A percentile compares a stretch with the other conserved stretches of the same genome.
Conservation (phyloP, 768 basidiomycete genomes). For the Termitomyces sp. region DNA sequence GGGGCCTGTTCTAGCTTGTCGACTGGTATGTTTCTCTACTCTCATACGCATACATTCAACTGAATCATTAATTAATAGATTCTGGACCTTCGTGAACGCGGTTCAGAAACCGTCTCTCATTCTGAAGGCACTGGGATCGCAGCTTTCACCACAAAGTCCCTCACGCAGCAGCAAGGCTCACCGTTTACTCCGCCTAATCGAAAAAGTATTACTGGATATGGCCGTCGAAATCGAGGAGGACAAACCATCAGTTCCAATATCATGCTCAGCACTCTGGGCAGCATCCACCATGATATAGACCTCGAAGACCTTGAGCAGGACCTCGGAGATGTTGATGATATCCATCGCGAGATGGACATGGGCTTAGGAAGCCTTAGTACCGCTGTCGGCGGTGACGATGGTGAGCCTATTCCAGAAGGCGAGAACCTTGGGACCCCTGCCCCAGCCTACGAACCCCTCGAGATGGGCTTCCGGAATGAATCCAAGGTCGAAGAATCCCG, state of each 20-base stretch:
- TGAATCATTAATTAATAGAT: conserved; percentile 37
- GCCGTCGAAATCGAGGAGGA: conserved; percentile 33
- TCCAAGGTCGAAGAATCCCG: neutral
- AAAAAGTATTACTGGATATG: conserved; percentile 32
- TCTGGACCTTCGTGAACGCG: conserved; percentile 76
- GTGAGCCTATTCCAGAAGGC: conserved; percentile 41
- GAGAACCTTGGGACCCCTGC: conserved; percentile 43
- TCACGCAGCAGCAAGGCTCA: conserved; percentile 47
- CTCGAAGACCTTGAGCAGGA: conserved; percentile 46
- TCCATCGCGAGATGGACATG: conserved; percentile 48
- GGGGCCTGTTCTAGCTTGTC: conserved; percentile 72
- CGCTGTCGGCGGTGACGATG: conserved; percentile 46
- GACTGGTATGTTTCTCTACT: conserved; percentile 41
- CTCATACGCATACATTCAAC: conserved; percentile 4
- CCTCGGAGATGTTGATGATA: conserved; percentile 52
- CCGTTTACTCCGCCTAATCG: conserved; percentile 49
- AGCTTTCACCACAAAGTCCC: conserved; percentile 61
- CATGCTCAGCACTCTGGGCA: conserved; percentile 59
- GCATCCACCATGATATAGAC: conserved; percentile 44
- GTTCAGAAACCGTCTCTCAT: conserved; percentile 71
- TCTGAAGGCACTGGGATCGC: conserved; percentile 68
- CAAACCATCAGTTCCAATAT: conserved; percentile 56
- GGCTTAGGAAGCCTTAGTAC: conserved; percentile 45
- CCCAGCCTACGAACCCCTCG: conserved; percentile 47
- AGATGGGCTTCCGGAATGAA: conserved; percentile 33